Conservation (phyloP, 805 yeast genomes). For the Yarrowia yakushimensis region DNA sequence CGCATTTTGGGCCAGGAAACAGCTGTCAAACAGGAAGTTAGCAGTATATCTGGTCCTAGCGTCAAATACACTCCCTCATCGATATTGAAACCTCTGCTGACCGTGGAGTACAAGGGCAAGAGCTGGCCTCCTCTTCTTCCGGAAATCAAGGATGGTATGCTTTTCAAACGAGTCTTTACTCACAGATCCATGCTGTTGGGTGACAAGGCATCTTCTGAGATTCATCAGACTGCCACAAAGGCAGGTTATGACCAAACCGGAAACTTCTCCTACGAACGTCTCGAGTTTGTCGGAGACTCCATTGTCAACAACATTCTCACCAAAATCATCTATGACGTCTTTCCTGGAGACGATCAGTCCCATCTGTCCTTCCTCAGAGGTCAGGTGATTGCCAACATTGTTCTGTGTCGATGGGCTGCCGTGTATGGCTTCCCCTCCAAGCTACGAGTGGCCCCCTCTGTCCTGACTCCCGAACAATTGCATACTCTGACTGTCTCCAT, state of each 20-base stretch:
- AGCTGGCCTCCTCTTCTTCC: slow-evolving; percentile 70
- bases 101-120: not conserved
- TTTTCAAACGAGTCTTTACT: slow-evolving; percentile 69
- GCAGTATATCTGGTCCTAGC: not conserved
- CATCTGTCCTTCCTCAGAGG: slow-evolving; percentile 68
- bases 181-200: slow-evolving; percentile 55
- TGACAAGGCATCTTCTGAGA: slow-evolving; percentile 44
- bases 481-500: not conserved
- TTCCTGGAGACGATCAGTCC: slow-evolving; percentile 78
- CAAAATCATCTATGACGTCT: slow-evolving; percentile 56
- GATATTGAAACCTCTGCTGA: not conserved
- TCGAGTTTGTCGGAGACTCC: slow-evolving; percentile 90
- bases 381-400: slow-evolving; percentile 66
- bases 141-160: slow-evolving; percentile 52
- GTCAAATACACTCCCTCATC: slow-evolving; percentile 5
- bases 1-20: slow-evolving; percentile 2
- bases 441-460: not conserved
- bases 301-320: slow-evolving; percentile 72
- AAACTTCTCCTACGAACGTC: slow-evolving; percentile 72
- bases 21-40: not conserved
- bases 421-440: slow-evolving; percentile 47
- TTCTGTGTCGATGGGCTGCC: slow-evolving; percentile 65
- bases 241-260: slow-evolving; percentile 41
- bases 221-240: slow-evolving; percentile 39
- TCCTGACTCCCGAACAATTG: slow-evolving; percentile 42